Evolutionary conservation across 805 yeast species (phyloP), one percentile per base, ranked within the genome.

Genomic region (Saccharomycopsis sp.): DNA sequence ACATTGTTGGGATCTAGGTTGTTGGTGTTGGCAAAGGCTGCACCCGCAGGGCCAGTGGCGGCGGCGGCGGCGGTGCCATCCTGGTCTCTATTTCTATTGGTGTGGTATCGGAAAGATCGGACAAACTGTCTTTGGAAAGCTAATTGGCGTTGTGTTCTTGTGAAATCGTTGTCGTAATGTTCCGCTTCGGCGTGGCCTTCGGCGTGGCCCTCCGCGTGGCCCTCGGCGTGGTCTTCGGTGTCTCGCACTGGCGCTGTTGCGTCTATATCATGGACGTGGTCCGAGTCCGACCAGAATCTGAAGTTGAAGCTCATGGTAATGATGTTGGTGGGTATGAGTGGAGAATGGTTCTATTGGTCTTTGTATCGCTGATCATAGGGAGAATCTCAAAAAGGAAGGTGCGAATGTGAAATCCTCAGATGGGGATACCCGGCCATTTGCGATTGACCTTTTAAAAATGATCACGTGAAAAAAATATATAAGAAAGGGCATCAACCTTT

Each of bases 111-210:
- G 15, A 38, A 38, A 8, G 36, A 12, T 16, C 36, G 12, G 4
- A 36, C 25, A 30, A 40, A 40, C 29, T 40, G 34, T 30, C 40
- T 22, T 10, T 40, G 43, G 40, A 40, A 40, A 16, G 20, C 18
- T 13, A 40, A 22, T 16, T 40, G 43, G 4, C 13, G 16, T 15
- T 27, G 30, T 5, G 29, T 31, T 31, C 41, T 34, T 8, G 21
- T 7, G 13, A 12, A 23, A 8, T 20, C 37, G 10, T 9, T n/a
- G 18, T 10, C 18, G 12, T 33, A 9, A 10, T 25, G 29, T 10
- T 10, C 29, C 12, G 9, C 29, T 25, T 25, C 12, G 12, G 29
- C 29, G 12, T 10, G n/a, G 29, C n/a, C 29, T 10, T 25, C 29
- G n/a, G 9, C n/a, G 29, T 9, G 12, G n/a, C 9, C 29, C n/a